Percentiles rank a stretch among this genome's conserved stretches.
phyloP scores from a whole-genome alignment of 176 grass and related monocot species.

The Musa beccarii region DNA sequence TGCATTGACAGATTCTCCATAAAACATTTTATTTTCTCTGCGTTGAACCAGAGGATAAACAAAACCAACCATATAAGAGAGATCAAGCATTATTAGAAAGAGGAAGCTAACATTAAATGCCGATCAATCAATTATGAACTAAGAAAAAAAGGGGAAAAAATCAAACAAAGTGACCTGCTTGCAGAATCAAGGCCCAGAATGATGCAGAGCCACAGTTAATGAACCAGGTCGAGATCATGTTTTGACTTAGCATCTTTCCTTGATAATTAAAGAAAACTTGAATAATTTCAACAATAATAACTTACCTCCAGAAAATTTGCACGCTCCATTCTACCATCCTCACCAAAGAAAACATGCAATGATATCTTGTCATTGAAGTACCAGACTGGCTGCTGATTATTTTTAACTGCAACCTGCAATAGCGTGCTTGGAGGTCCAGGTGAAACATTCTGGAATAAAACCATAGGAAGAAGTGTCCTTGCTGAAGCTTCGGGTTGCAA shows the following conservation, averaged over 20 bases:
- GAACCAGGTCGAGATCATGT: neutral
- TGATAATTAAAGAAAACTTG: neutral
- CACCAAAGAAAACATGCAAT: constrained; percentile 69
- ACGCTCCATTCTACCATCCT: constrained; percentile 96
- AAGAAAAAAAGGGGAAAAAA: too few species aligned
- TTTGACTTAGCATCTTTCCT: neutral
- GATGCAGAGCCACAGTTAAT: too few species aligned
- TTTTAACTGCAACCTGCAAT: constrained; percentile 92
- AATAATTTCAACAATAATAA: neutral
- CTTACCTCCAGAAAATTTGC: constrained; percentile 79
- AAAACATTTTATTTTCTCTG: neutral
- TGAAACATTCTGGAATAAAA: constrained; percentile 68
- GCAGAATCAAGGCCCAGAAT: too few species aligned
- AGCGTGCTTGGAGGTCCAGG: constrained; percentile 59
- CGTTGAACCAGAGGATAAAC: neutral
- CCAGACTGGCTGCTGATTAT: constrained; percentile 97
- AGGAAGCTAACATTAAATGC: too few species aligned
- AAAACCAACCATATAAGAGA: too few species aligned
- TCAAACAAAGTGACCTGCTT: too few species aligned
- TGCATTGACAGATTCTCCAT: too few species aligned
- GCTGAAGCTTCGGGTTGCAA: constrained; percentile 75
- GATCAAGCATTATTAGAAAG: too few species aligned
- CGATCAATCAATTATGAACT: too few species aligned
- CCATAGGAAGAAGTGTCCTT: constrained; percentile 80
- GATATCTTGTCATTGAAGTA: constrained; percentile 85